Percentiles rank a stretch among this genome's conserved stretches.
Evolutionary conservation across 768 basidiomycete genomes (phyloP).

Genomic region (Rhodotorula paludigena): DNA sequence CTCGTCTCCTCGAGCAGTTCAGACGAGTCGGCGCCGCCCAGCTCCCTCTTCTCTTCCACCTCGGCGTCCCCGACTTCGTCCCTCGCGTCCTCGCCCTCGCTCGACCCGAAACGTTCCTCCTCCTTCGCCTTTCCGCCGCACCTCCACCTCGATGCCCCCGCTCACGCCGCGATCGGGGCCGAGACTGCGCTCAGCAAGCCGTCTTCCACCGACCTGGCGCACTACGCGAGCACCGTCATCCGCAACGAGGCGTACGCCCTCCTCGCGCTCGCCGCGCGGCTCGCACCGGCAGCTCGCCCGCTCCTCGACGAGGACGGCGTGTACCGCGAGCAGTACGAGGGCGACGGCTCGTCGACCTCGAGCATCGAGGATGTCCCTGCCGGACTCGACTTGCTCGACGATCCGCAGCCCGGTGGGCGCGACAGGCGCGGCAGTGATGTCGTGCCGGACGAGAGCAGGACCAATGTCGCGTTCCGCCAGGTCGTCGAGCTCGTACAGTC

Average conservation of each 20-base stretch:
- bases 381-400: background rate
- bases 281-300: constrained; percentile 33
- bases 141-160: constrained; percentile 1
- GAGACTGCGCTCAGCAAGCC: background rate
- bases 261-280: constrained; percentile 40
- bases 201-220: constrained; percentile 6
- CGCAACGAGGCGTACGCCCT: constrained; percentile 43
- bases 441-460: constrained; percentile 15
- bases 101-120: constrained; percentile 8
- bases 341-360: constrained; percentile 1
- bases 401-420: background rate
- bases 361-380: background rate
- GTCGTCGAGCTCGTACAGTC: constrained; percentile 25
- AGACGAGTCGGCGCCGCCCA: constrained; percentile 24
- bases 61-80: constrained; percentile 20
- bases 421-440: background rate
- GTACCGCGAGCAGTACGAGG: constrained; percentile 3
- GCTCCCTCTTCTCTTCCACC: constrained; percentile 16
- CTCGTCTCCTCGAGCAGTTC: constrained; percentile 2
- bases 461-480: constrained; percentile 35
- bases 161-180: background rate
- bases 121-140: constrained; percentile 10
- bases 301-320: constrained; percentile 23
- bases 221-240: constrained; percentile 39
- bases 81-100: constrained; percentile 31